Evolutionary conservation across 2,329 filamentous ascomycete species (phyloP).

Genomic region (Colletotrichum sp.): DNA sequence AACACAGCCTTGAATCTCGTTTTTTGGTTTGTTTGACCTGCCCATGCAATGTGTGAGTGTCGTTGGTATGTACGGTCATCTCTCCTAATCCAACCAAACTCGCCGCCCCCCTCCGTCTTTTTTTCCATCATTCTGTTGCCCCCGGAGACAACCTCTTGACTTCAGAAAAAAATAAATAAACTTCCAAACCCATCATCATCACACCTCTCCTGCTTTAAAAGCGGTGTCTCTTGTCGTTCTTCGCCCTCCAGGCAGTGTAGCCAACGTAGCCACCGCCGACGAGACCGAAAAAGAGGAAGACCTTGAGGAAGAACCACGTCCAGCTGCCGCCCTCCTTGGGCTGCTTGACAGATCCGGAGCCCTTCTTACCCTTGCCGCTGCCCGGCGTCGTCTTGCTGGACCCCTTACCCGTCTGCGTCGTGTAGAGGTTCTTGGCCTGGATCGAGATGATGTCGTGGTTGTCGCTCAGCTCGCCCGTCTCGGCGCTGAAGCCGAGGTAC

Average conservation of each 20-base stretch:
- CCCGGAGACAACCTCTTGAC: background rate
- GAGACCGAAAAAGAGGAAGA: conserved; percentile 75
- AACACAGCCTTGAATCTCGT: background rate
- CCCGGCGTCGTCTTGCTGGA: conserved; percentile 33
- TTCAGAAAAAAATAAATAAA: background rate
- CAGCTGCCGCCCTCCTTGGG: conserved; percentile 56
- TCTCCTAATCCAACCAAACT: background rate
- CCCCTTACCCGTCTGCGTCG: conserved; percentile 44
- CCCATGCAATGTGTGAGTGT: conserved; percentile 11
- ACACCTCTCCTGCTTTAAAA: conserved; percentile 46
- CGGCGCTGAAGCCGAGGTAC: conserved; percentile 80
- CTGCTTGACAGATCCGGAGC: conserved; percentile 42
- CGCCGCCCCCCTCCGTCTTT: background rate
- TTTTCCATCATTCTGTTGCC: background rate
- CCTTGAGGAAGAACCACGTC: conserved; percentile 77
- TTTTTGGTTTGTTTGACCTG: background rate
- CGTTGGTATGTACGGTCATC: conserved; percentile 16
- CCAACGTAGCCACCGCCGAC: conserved; percentile 81
- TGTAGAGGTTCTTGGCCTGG: conserved; percentile 87
- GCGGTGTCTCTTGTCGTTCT: conserved; percentile 62
- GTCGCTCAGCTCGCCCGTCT: conserved; percentile 95
- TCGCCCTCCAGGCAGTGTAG: conserved; percentile 81
- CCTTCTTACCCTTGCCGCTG: conserved; percentile 25
- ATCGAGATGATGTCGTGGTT: conserved; percentile 97
- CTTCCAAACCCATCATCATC: background rate